phyloP scores from a whole-genome alignment of 2,329 filamentous ascomycete species.

The Podosphaera leucotricha region DNA sequence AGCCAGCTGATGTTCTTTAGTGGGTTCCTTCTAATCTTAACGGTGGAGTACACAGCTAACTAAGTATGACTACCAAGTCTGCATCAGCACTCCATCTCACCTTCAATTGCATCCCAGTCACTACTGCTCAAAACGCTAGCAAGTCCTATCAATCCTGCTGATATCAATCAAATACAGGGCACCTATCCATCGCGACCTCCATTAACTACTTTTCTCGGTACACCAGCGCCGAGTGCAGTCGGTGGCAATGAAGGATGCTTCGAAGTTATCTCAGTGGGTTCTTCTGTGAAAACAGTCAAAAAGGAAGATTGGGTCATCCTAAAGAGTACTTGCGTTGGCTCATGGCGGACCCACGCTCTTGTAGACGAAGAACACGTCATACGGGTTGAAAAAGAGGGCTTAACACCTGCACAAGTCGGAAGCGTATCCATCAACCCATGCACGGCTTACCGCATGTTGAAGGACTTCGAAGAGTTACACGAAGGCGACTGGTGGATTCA shows the following conservation, averaged over 20 bases:
- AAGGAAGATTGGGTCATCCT: conserved; percentile 92
- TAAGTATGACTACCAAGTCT: neutral
- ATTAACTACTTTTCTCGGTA: conserved; percentile 57
- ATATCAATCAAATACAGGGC: conserved; percentile 95
- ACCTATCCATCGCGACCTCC: conserved; percentile 73
- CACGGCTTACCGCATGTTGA: conserved; percentile 82
- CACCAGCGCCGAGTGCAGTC: conserved; percentile 48
- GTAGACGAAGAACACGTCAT: conserved; percentile 37
- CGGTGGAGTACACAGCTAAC: neutral
- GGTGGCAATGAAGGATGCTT: conserved; percentile 86
- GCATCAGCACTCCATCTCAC: conserved; percentile 14
- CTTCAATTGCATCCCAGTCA: conserved; percentile 38
- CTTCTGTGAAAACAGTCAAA: conserved; percentile 24
- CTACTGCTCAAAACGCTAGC: conserved; percentile 74
- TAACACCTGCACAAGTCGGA: conserved; percentile 57
- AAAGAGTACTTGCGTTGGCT: conserved; percentile 60
- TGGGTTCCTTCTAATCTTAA: conserved; percentile 15
- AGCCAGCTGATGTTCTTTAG: conserved; percentile 47
- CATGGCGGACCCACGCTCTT: conserved; percentile 81
- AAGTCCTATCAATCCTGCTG: conserved; percentile 83
- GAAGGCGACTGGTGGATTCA: conserved; percentile 90
- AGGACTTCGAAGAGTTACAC: conserved; percentile 42
- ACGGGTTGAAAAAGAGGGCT: conserved; percentile 43
- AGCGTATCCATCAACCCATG: conserved; percentile 85
- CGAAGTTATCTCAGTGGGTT: conserved; percentile 54